Percentiles rank a stretch among this genome's conserved stretches.
These are phyloP conservation scores for Nymphaea thermarum DNA, from an alignment of 164 flowering plant species.

Conservation along the genomic window DNA sequence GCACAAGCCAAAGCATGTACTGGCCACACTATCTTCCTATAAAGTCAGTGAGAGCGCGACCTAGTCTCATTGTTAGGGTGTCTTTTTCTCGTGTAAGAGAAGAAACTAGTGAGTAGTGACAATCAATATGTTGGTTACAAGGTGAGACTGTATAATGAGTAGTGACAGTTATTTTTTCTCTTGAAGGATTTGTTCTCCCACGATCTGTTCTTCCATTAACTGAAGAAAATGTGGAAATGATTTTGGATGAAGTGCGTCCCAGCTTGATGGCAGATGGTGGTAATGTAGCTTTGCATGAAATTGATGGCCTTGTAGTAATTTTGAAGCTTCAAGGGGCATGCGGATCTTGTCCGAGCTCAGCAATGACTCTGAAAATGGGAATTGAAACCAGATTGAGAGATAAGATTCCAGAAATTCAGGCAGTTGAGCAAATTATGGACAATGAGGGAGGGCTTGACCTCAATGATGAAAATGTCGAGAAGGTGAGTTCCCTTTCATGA, in stretches of 20 bases:
- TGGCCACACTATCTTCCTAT: no score
- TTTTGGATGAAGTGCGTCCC: slow-evolving; percentile 78
- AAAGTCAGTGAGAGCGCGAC: no score
- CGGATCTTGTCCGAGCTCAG: slow-evolving; percentile 94
- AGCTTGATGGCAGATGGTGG: slow-evolving; percentile 93
- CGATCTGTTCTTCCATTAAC: slow-evolving; percentile 52
- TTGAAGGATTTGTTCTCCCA: slow-evolving; percentile 19
- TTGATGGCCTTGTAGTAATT: slow-evolving; percentile 81
- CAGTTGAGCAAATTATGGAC: slow-evolving; percentile 84
- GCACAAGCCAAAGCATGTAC: no score
- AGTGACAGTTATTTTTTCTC: slow-evolving; percentile 23
- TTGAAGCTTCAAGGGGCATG: slow-evolving; percentile 94
- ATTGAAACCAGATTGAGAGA: slow-evolving; percentile 74
- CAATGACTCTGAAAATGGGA: slow-evolving; percentile 86
- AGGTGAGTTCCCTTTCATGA: slow-evolving; percentile 27
- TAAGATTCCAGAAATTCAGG: slow-evolving; percentile 73
- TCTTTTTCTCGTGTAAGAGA: no score
- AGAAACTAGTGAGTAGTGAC: no score
- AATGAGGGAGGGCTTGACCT: slow-evolving; percentile 81
- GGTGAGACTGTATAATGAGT: slow-evolving; percentile 11
- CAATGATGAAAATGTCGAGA: slow-evolving; percentile 77
- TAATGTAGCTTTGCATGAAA: slow-evolving; percentile 83
- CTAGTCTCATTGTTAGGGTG: no score
- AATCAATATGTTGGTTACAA: slow-evolving; percentile 11
- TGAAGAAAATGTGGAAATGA: slow-evolving; percentile 84